Conservation (phyloP, 2,329 filamentous ascomycete species). For the Metarhizium guizhouense region DNA sequence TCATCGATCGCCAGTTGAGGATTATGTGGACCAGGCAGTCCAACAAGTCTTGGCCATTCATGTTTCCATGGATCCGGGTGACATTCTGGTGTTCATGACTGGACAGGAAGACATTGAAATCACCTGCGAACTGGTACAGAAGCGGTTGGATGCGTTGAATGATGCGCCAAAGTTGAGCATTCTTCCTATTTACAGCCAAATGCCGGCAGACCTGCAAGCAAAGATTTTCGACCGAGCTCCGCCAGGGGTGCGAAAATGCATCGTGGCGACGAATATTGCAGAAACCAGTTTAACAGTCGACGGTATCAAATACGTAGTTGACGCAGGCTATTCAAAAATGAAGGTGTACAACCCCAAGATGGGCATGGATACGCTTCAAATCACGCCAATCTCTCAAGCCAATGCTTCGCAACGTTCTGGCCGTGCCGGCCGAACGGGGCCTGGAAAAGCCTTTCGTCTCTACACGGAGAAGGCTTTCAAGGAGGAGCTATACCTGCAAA, state of each 20-base stretch:
- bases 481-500: slow-evolving; percentile 93
- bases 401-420: slow-evolving; percentile 91
- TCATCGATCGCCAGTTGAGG: slow-evolving; percentile 87
- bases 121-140: slow-evolving; percentile 87
- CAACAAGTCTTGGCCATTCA: slow-evolving; percentile 94
- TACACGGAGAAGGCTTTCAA: slow-evolving; percentile 93
- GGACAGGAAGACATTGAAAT: slow-evolving; percentile 97
- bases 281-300: slow-evolving; percentile 97
- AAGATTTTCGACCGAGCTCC: slow-evolving; percentile 94
- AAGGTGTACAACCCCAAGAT: slow-evolving; percentile 99
- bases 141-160: slow-evolving; percentile 79
- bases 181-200: slow-evolving; percentile 96
- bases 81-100: slow-evolving; percentile 98
- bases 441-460: slow-evolving; percentile 88
- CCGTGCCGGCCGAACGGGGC: slow-evolving; percentile 86
- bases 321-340: slow-evolving; percentile 90
- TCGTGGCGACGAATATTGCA: slow-evolving; percentile 96
- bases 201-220: slow-evolving; percentile 95
- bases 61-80: slow-evolving; percentile 84
- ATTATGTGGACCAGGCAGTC: slow-evolving; percentile 95
- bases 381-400: slow-evolving; percentile 94
- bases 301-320: slow-evolving; percentile 98
- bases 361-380: slow-evolving; percentile 98
- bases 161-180: slow-evolving; percentile 93
- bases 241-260: slow-evolving; percentile 89